Percentiles rank a stretch among this genome's conserved stretches.
Conservation (phyloP, 2,329 filamentous ascomycete species). For the Monosporascus sp. region DNA sequence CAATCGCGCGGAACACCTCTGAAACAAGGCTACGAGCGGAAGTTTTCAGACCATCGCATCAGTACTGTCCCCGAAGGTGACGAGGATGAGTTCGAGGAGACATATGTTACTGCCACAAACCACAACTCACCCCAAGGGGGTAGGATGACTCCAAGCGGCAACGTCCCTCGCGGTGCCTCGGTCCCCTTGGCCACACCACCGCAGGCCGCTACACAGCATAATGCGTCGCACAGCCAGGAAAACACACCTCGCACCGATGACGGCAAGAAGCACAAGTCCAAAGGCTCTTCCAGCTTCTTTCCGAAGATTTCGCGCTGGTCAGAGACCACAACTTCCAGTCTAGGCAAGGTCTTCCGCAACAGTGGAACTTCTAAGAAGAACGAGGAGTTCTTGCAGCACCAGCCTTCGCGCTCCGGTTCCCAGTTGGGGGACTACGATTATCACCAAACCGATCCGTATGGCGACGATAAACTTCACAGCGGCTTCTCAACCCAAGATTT, state of each 20-base stretch:
- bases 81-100: conserved; percentile 62
- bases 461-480: conserved; percentile 54
- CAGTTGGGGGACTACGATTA: conserved; percentile 66
- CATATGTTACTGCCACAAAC: conserved; percentile 29
- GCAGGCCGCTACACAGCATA: conserved; percentile 34
- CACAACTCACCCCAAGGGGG: conserved; percentile 55
- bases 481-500: conserved; percentile 52
- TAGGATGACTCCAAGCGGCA: conserved; percentile 55
- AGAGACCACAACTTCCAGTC: conserved; percentile 87
- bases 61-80: conserved; percentile 84
- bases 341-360: conserved; percentile 69
- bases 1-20: conserved; percentile 41
- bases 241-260: conserved; percentile 74
- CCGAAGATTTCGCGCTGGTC: conserved; percentile 97
- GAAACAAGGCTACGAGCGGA: conserved; percentile 44
- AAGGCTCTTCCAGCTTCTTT: conserved; percentile 70
- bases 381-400: conserved; percentile 50
- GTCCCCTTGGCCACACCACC: conserved; percentile 55
- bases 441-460: conserved; percentile 48
- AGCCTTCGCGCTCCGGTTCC: conserved; percentile 71
- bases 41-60: conserved; percentile 71
- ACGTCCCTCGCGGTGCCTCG: conserved; percentile 46
- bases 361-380: conserved; percentile 53
- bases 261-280: conserved; percentile 83
- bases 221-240: conserved; percentile 61